Conservation (phyloP, 2,329 filamentous ascomycete species). For the Tolypocladium album region DNA sequence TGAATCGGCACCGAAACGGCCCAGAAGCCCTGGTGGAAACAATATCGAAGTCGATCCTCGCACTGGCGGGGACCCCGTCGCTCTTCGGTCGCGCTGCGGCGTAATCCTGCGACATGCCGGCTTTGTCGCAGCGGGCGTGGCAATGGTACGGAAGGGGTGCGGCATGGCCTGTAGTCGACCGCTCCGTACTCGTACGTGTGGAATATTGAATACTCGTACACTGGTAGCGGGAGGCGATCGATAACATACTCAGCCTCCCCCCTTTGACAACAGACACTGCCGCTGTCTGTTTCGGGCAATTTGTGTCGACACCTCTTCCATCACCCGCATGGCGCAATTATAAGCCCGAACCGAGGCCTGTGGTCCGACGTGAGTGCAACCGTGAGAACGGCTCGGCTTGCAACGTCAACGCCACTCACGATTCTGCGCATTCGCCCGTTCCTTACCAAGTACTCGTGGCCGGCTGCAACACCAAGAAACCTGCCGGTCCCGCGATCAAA, state of each 20-base stretch:
- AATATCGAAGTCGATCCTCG: background rate
- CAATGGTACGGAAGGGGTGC: background rate
- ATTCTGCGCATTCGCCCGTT: no score
- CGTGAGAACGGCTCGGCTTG: background rate
- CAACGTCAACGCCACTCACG: background rate
- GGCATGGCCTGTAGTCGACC: background rate
- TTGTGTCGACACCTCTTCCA: background rate
- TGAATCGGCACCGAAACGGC: background rate
- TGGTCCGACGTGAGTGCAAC: background rate
- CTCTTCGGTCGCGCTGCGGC: background rate
- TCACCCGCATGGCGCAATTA: background rate
- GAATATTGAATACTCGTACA: background rate
- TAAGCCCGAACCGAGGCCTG: background rate
- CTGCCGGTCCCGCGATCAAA: no score
- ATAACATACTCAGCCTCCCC: background rate
- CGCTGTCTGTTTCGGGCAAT: background rate
- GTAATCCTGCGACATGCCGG: background rate
- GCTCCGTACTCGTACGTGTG: no score
- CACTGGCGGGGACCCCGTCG: background rate
- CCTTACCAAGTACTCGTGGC: no score
- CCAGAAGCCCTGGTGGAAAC: background rate
- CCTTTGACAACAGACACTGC: background rate
- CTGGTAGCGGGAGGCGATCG: background rate
- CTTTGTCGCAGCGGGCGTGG: background rate
- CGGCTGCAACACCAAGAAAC: no score